Conservation (phyloP, 352 stramenopile genomes). For the Globisporangium cylindrosporum region DNA sequence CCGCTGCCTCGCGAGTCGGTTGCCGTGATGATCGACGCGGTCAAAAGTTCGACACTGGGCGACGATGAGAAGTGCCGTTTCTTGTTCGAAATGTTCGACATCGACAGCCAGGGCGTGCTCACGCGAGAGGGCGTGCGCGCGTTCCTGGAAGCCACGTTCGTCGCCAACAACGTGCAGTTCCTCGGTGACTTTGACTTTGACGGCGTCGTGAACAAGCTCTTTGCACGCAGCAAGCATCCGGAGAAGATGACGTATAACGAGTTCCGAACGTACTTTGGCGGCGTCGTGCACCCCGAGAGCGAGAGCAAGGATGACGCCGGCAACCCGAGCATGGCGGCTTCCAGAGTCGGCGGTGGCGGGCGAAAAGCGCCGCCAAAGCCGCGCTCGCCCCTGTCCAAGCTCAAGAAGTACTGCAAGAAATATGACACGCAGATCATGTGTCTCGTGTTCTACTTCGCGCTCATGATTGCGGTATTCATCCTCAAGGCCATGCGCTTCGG, state of each 20-base stretch:
- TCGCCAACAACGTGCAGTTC: slow-evolving; percentile 52
- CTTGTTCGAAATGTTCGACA: slow-evolving; percentile 67
- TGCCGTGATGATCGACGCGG: slow-evolving; percentile 54
- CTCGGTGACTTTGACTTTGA: slow-evolving; percentile 48
- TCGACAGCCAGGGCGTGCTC: slow-evolving; percentile 39
- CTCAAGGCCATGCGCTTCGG: slow-evolving; percentile 38
- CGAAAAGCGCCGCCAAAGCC: neutral
- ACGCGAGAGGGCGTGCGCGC: slow-evolving; percentile 42
- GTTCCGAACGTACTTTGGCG: slow-evolving; percentile 44
- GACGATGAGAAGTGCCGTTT: slow-evolving; percentile 58
- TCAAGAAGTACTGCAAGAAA: slow-evolving; percentile 41
- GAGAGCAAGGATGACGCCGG: slow-evolving; percentile 22
- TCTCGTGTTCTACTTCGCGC: slow-evolving; percentile 36
- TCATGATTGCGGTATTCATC: slow-evolving; percentile 46
- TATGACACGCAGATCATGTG: slow-evolving; percentile 52
- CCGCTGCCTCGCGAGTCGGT: slow-evolving; percentile 54
- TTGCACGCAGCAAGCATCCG: slow-evolving; percentile 32
- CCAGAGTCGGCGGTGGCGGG: slow-evolving; percentile 2
- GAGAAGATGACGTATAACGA: slow-evolving; percentile 56
- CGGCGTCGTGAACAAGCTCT: slow-evolving; percentile 48
- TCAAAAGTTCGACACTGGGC: slow-evolving; percentile 42
- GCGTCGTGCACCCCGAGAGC: slow-evolving; percentile 26
- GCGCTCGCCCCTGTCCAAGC: slow-evolving; percentile 14
- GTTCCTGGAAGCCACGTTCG: slow-evolving; percentile 62
- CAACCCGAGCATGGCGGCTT: slow-evolving; percentile 1